phyloP scores from a whole-genome alignment of 129 eudicot species.

The Artemisia argyi region DNA sequence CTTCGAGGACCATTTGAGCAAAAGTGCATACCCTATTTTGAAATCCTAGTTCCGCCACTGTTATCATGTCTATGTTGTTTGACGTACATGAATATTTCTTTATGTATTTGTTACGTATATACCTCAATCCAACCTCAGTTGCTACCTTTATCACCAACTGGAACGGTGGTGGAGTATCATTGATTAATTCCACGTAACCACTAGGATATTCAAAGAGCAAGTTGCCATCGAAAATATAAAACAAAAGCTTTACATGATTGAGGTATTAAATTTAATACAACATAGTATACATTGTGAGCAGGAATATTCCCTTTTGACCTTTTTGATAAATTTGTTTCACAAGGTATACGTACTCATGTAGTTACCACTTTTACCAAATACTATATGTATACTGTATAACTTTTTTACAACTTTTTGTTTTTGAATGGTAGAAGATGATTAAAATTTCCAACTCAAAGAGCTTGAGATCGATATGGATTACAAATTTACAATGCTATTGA shows the following conservation, averaged over 20 bases:
- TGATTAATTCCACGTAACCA: conserved; percentile 9
- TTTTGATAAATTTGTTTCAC: background rate
- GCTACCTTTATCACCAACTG: conserved; percentile 28
- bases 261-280: conserved; percentile 8
- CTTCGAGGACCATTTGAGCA: too few relatives aligned
- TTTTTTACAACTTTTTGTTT: too few relatives aligned
- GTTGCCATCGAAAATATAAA: conserved; percentile 17
- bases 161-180: conserved; percentile 12
- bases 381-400: too few relatives aligned
- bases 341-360: background rate
- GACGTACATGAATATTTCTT: background rate
- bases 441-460: too few relatives aligned
- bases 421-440: too few relatives aligned
- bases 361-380: background rate
- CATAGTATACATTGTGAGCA: conserved; percentile 20
- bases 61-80: conserved; percentile 2
- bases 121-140: conserved; percentile 21
- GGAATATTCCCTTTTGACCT: background rate
- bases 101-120: conserved; percentile 28
- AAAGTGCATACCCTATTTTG: too few relatives aligned
- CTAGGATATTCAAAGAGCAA: conserved; percentile 21
- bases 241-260: conserved; percentile 14
- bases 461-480: too few relatives aligned
- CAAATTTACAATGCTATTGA: too few relatives aligned
- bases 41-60: too few relatives aligned